Percentiles rank a stretch among this genome's conserved stretches.
These are phyloP conservation scores for Kernera saxatilis DNA, from an alignment of 345 rosid species.

Conservation along the genomic window DNA sequence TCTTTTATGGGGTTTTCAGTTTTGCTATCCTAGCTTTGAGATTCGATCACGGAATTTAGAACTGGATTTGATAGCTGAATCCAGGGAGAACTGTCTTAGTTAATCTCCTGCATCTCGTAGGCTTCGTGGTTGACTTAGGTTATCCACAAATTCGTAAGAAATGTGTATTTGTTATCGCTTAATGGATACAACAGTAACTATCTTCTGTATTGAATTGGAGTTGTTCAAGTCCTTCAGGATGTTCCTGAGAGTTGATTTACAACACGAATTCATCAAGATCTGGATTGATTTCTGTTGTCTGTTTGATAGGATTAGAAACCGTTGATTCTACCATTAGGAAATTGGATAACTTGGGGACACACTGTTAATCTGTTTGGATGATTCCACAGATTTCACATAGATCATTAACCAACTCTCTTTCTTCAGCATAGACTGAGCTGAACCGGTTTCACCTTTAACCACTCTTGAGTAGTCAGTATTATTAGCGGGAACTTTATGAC, in stretches of 20 bases:
- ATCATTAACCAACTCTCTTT: background rate
- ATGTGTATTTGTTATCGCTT: background rate
- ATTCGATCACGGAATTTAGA: background rate
- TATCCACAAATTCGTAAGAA: background rate
- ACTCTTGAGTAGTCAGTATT: background rate
- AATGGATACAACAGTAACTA: background rate
- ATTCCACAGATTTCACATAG: background rate
- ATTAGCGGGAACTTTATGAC: background rate
- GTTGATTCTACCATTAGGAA: slow-evolving; percentile 1
- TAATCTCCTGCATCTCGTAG: background rate
- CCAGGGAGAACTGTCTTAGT: background rate
- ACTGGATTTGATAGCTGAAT: background rate
- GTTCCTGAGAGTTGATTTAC: background rate
- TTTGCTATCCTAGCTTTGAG: background rate
- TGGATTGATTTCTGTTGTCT: background rate
- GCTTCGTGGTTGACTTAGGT: slow-evolving; percentile 14
- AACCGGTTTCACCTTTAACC: background rate
- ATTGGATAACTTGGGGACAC: background rate
- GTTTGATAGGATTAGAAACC: background rate
- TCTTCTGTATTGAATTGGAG: background rate
- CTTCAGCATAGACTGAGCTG: background rate
- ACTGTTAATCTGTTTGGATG: background rate
- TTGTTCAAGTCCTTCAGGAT: background rate
- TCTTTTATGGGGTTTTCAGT: background rate
- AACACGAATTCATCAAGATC: background rate